Evolutionary conservation across 1,284 basidiomycete species (phyloP).

Genomic region (Leccinum olivaceoglutinosum): DNA sequence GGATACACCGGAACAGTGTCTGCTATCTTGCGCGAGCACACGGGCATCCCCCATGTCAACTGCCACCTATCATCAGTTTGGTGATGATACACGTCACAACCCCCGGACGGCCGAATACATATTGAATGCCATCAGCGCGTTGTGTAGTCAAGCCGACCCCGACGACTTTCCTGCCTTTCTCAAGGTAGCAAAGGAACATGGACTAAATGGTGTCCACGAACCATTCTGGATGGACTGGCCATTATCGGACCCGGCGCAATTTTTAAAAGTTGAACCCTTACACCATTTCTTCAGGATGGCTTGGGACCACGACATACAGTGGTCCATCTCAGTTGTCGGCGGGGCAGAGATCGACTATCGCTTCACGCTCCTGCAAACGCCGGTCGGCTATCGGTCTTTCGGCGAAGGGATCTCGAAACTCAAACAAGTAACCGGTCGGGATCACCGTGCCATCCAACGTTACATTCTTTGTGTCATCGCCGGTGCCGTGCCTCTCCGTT

Average conservation of each 20-base stretch:
- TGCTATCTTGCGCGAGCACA: background rate
- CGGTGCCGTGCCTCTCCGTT: background rate
- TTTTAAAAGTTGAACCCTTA: background rate
- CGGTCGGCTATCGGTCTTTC: background rate
- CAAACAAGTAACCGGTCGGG: background rate
- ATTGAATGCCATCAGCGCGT: background rate
- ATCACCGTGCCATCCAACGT: background rate
- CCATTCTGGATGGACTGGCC: background rate
- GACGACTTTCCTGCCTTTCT: background rate
- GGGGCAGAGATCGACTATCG: background rate
- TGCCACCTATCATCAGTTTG: background rate
- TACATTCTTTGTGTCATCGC: background rate
- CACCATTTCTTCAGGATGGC: background rate
- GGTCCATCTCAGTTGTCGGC: background rate
- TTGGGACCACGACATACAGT: conserved; percentile 1
- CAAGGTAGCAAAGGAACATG: background rate
- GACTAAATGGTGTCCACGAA: background rate
- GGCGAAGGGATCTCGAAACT: background rate
- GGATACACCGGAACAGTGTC: background rate
- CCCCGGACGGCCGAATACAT: background rate
- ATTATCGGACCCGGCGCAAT: background rate
- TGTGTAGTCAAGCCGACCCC: background rate
- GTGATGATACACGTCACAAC: background rate
- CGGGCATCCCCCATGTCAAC: background rate
- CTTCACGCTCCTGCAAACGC: background rate